phyloP scores from a whole-genome alignment of 2,329 filamentous ascomycete genomes.

The Pseudogymnoascus sp. region DNA sequence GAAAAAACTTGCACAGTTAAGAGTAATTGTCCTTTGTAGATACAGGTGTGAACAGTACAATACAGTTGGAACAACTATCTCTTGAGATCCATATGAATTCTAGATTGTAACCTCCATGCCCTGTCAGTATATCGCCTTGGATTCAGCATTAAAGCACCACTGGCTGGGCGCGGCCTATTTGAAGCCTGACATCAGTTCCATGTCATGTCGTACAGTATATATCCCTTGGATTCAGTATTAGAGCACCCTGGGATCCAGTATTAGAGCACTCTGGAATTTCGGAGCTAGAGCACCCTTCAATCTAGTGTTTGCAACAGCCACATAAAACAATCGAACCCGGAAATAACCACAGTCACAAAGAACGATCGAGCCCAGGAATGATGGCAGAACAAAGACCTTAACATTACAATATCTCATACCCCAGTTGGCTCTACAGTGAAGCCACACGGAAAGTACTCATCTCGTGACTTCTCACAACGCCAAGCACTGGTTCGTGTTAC shows the following conservation, averaged over 20 bases:
- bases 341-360: background rate
- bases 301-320: background rate
- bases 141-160: background rate
- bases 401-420: background rate
- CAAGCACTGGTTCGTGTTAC: background rate
- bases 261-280: too few species aligned
- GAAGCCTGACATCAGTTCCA: background rate
- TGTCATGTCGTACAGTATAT: background rate
- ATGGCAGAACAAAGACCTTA: background rate
- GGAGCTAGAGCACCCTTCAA: background rate
- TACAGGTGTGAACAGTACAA: background rate
- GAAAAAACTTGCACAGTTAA: background rate
- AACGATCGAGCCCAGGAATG: background rate
- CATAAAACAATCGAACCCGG: background rate
- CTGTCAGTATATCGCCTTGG: background rate
- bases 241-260: background rate
- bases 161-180: background rate
- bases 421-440: background rate
- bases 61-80: background rate
- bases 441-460: background rate
- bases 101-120: background rate
- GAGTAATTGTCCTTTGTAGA: conserved; percentile 3
- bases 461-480: background rate
- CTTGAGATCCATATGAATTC: background rate
- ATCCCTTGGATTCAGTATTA: background rate